Percentiles rank a stretch among this genome's conserved stretches.
Conservation (phyloP, 2,329 filamentous ascomycete species). For the Ascochyta clinopodiicola region DNA sequence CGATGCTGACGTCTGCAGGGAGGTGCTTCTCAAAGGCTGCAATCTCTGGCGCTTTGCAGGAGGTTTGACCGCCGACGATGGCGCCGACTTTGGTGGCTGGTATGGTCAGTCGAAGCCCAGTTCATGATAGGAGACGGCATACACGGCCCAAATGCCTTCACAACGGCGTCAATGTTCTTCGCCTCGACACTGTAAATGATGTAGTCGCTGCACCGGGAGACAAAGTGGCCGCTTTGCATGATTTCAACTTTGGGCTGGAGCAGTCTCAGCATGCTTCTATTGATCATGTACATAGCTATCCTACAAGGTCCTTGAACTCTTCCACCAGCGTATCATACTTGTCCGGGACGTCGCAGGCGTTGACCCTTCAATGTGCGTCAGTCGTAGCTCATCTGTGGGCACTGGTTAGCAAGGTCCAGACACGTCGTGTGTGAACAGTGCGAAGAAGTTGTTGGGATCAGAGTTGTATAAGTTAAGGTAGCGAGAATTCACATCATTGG, state of each 20-base stretch:
- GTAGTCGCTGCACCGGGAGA: constrained; percentile 95
- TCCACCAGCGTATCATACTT: constrained; percentile 80
- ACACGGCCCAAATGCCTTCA: constrained; percentile 91
- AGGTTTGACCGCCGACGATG: constrained; percentile 96
- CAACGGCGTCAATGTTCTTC: constrained; percentile 84
- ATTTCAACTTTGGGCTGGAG: constrained; percentile 81
- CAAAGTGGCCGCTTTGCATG: constrained; percentile 90
- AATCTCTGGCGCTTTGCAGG: constrained; percentile 97
- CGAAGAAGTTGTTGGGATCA: constrained; percentile 62
- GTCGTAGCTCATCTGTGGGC: constrained; percentile 35
- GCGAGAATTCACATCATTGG: constrained; percentile 99
- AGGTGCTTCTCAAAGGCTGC: constrained; percentile 89
- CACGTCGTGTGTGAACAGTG: constrained; percentile 25
- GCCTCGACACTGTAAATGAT: constrained; percentile 99
- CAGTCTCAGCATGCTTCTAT: constrained; percentile 53
- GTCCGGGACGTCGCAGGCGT: constrained; percentile 92
- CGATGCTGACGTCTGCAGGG: constrained; percentile 85
- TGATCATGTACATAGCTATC: constrained; percentile 55
- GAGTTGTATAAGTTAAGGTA: constrained; percentile 91
- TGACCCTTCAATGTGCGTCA: constrained; percentile 68
- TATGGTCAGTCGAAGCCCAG: constrained; percentile 17
- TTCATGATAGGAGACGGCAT: constrained; percentile 53
- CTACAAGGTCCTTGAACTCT: constrained; percentile 89
- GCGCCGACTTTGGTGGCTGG: constrained; percentile 91
- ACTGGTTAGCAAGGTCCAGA: constrained; percentile 42